Evolutionary conservation across 1,284 basidiomycete species (phyloP).

Genomic region (Kwoniella shivajii): DNA sequence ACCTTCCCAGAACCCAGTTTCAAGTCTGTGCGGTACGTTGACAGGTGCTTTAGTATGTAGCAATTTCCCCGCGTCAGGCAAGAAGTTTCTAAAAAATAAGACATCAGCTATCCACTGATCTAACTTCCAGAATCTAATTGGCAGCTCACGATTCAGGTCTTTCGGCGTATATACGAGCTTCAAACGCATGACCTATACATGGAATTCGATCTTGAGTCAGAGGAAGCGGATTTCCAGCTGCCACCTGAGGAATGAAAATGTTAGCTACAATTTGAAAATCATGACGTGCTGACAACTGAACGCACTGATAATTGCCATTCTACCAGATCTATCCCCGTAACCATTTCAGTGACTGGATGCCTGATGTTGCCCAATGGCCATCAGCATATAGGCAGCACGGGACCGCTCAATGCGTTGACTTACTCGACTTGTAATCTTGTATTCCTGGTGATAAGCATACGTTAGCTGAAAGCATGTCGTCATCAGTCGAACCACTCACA

Average conservation of each 20-base stretch:
- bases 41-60: slow-evolving; percentile 65
- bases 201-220: slow-evolving; percentile 74
- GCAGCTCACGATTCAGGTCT: slow-evolving; percentile 69
- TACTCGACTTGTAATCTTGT: slow-evolving; percentile 85
- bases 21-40: slow-evolving; percentile 73
- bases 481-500: slow-evolving; percentile 59
- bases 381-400: not conserved
- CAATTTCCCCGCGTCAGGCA: slow-evolving; percentile 84
- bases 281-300: not conserved
- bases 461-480: not conserved
- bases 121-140: not conserved
- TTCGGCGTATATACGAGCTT: slow-evolving; percentile 96
- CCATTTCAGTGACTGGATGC: slow-evolving; percentile 94
- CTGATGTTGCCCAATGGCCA: slow-evolving; percentile 19
- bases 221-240: slow-evolving; percentile 82
- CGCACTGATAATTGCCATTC: slow-evolving; percentile 86
- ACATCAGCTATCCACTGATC: not conserved
- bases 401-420: slow-evolving; percentile 16
- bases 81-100: slow-evolving; percentile 63
- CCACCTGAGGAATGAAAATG: slow-evolving; percentile 64
- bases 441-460: slow-evolving; percentile 64
- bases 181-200: slow-evolving; percentile 87
- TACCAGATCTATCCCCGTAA: slow-evolving; percentile 87
- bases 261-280: not conserved
- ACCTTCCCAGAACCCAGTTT: slow-evolving; percentile 83